Conservation (phyloP, 2,329 filamentous ascomycete genomes). For the Gyromitra esculenta region DNA sequence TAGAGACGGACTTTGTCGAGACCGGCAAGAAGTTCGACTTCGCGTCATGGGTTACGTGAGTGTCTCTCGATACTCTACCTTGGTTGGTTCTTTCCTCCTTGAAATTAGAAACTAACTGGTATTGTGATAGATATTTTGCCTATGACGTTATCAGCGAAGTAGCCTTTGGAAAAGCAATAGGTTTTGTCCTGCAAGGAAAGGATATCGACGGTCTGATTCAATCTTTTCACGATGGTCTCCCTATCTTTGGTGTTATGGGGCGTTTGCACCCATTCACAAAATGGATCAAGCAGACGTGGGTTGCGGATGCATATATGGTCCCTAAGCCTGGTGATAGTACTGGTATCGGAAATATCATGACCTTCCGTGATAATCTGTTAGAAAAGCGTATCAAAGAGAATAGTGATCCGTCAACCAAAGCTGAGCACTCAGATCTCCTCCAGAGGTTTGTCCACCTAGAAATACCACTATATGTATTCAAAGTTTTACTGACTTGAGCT, state of each 20-base stretch:
- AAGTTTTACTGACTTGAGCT: conserved; percentile 7
- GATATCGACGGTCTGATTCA: conserved; percentile 68
- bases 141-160: conserved; percentile 70
- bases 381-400: conserved; percentile 63
- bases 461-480: not conserved
- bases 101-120: not conserved
- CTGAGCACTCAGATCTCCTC: conserved; percentile 64
- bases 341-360: conserved; percentile 68
- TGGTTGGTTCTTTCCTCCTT: not conserved
- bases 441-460: conserved; percentile 62
- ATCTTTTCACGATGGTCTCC: conserved; percentile 67
- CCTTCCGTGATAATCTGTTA: conserved; percentile 68
- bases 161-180: conserved; percentile 68
- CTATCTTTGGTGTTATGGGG: conserved; percentile 66
- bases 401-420: conserved; percentile 61
- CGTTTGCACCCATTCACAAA: conserved; percentile 67
- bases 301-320: conserved; percentile 66
- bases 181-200: conserved; percentile 66
- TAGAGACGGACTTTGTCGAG: conserved; percentile 63
- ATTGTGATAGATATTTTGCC: conserved; percentile 63
- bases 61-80: conserved; percentile 1
- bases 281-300: conserved; percentile 67
- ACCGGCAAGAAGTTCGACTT: conserved; percentile 65
- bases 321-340: conserved; percentile 66
- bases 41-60: conserved; percentile 66